Evolutionary conservation across 2,329 filamentous ascomycete species (phyloP).

Genomic region (Chaetomium globosum): DNA sequence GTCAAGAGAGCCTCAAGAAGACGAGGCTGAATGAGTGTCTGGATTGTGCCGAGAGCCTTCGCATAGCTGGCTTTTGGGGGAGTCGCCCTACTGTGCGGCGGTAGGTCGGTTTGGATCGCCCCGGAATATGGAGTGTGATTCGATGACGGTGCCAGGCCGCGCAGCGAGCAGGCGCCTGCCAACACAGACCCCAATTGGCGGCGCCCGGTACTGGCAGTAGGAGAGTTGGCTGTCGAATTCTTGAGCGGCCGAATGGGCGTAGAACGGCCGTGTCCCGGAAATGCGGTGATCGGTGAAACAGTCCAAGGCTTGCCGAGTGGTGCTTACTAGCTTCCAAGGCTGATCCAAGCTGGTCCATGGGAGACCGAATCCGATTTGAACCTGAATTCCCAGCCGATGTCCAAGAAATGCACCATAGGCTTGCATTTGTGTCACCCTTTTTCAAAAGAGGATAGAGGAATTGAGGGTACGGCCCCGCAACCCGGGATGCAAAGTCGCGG

Average conservation of each 20-base stretch:
- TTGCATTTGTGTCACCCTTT: not conserved
- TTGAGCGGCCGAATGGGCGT: not conserved
- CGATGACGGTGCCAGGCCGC: not conserved
- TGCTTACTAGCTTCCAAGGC: conserved; percentile 6
- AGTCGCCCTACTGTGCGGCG: conserved; percentile 12
- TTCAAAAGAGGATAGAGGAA: not conserved
- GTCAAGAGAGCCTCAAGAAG: conserved; percentile 9
- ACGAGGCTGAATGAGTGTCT: conserved; percentile 11
- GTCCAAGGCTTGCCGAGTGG: not conserved
- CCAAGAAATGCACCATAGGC: conserved; percentile 6
- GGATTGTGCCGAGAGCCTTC: not conserved
- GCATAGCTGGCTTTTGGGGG: conserved; percentile 1
- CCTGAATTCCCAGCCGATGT: not conserved
- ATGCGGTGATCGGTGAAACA: conserved; percentile 17
- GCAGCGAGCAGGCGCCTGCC: conserved; percentile 9
- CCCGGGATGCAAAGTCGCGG: conserved; percentile 14
- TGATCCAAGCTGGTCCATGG: conserved; percentile 1
- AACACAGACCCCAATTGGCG: not conserved
- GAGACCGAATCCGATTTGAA: conserved; percentile 6
- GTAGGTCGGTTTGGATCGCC: conserved; percentile 6
- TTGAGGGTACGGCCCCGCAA: conserved; percentile 14
- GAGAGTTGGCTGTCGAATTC: not conserved
- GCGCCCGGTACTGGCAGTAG: conserved; percentile 4
- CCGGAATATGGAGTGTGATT: conserved; percentile 11
- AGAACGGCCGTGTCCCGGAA: not conserved